Evolutionary conservation across 2,329 filamentous ascomycete species (phyloP).

Genomic region (Trichoderma sp.): DNA sequence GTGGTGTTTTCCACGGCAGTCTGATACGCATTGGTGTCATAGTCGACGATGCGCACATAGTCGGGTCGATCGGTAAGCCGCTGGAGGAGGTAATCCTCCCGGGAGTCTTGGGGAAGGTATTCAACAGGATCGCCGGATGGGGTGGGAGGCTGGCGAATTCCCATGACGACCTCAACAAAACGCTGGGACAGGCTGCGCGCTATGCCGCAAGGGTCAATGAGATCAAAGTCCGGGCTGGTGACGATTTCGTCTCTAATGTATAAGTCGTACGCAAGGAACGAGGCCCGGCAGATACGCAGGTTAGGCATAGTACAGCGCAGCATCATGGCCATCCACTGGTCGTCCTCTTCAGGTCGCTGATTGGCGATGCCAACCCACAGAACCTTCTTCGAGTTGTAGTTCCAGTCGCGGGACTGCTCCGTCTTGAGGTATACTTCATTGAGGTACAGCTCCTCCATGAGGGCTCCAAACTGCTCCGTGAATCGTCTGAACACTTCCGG

Average conservation of each 20-base stretch:
- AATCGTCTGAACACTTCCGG: constrained; percentile 42
- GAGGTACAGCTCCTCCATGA: constrained; percentile 50
- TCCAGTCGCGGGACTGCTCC: constrained; percentile 41
- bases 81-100: constrained; percentile 35
- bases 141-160: constrained; percentile 44
- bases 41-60: constrained; percentile 38
- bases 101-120: constrained; percentile 39
- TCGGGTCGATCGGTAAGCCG: constrained; percentile 36
- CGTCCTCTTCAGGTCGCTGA: constrained; percentile 41
- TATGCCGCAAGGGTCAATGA: constrained; percentile 47
- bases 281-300: constrained; percentile 48
- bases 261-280: constrained; percentile 49
- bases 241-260: constrained; percentile 42
- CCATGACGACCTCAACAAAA: constrained; percentile 51
- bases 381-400: constrained; percentile 40
- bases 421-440: constrained; percentile 51
- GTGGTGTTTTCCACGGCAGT: constrained; percentile 45
- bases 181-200: constrained; percentile 48
- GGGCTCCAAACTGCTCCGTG: constrained; percentile 42
- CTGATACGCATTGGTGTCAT: constrained; percentile 44
- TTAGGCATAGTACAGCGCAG: constrained; percentile 43
- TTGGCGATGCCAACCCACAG: constrained; percentile 53
- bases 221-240: constrained; percentile 43
- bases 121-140: constrained; percentile 40
- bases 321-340: constrained; percentile 48